A percentile compares a stretch with the other conserved stretches of the same genome.
These are phyloP conservation scores for Backusella mclennaniae DNA, from an alignment of 192 early-diverging fungal species.

Conservation along the genomic window DNA sequence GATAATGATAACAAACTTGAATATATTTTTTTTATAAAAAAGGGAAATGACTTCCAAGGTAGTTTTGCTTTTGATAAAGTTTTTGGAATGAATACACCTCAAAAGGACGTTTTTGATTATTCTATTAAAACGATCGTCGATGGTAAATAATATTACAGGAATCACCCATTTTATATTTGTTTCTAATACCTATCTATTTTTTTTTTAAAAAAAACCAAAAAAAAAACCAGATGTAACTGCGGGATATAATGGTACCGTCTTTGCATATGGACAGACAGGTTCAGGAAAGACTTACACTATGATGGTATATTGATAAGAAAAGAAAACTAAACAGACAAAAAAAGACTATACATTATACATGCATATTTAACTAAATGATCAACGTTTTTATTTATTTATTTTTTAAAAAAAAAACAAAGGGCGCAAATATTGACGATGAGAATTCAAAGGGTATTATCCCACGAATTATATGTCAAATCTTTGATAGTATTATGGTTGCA, in stretches of 20 bases:
- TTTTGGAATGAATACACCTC: slow-evolving; percentile 82
- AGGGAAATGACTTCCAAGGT: slow-evolving; percentile 64
- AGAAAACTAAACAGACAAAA: background rate
- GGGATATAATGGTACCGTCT: slow-evolving; percentile 99
- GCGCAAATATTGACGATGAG: slow-evolving; percentile 91
- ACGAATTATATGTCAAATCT: slow-evolving; percentile 94
- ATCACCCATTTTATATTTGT: background rate
- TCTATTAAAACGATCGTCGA: slow-evolving; percentile 90
- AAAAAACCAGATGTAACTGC: slow-evolving; percentile 25
- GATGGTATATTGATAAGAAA: slow-evolving; percentile 58
- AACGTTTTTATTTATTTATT: background rate
- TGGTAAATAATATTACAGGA: slow-evolving; percentile 52
- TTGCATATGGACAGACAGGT: slow-evolving; percentile 99
- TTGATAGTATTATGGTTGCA: slow-evolving; percentile 86
- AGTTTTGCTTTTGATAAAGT: slow-evolving; percentile 90
- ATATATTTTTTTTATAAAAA: background rate
- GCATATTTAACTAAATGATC: background rate
- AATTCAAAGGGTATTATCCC: slow-evolving; percentile 94
- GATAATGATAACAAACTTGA: background rate
- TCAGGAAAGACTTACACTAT: slow-evolving; percentile 95
- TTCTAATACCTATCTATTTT: background rate
- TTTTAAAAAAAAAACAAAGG: slow-evolving; percentile 44
- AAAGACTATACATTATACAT: background rate
- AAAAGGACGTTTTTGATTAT: slow-evolving; percentile 88
- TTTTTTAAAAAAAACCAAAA: background rate